Conservation (phyloP, 257 asterid species). For the Coffea eugenioides region DNA sequence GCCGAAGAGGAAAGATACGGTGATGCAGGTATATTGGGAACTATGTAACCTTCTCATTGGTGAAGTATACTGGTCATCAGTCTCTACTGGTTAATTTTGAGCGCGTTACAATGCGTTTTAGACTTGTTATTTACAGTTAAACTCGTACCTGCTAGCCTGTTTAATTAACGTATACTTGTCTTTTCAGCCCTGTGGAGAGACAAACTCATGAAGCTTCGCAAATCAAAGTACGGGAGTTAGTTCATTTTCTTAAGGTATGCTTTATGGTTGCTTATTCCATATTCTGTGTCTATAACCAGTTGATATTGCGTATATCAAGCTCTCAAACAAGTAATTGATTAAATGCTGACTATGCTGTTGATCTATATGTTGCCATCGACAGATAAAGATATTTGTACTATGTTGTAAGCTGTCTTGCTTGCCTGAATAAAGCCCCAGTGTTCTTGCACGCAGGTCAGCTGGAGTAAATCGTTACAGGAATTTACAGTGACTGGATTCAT, state of each 20-base stretch:
- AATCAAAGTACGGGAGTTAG: slow-evolving; percentile 16
- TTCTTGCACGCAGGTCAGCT: not conserved
- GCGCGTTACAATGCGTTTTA: not conserved
- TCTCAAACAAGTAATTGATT: not conserved
- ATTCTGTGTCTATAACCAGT: not conserved
- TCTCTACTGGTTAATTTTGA: not conserved
- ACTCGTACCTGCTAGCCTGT: not conserved
- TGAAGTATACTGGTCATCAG: not conserved
- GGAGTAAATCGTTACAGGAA: slow-evolving; percentile 1
- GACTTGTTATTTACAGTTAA: not conserved
- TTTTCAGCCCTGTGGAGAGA: slow-evolving; percentile 39
- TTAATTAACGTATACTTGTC: not conserved
- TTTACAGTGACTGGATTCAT: slow-evolving; percentile 1
- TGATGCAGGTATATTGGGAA: slow-evolving; percentile 39
- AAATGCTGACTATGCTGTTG: not conserved
- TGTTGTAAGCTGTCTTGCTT: slow-evolving; percentile 11
- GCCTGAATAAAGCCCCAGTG: not conserved
- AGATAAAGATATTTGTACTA: slow-evolving; percentile 15
- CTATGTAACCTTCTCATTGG: not conserved
- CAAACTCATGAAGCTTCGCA: slow-evolving; percentile 38
- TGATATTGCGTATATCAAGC: not conserved
- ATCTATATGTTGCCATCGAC: slow-evolving; percentile 2
- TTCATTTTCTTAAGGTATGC: not conserved
- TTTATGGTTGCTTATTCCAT: not conserved
- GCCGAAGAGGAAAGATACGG: slow-evolving; percentile 36